A percentile compares a stretch with the other conserved stretches of the same genome.
Evolutionary conservation across 1,139 yeast species (phyloP).

Genomic region (Protomyces inouyei): DNA sequence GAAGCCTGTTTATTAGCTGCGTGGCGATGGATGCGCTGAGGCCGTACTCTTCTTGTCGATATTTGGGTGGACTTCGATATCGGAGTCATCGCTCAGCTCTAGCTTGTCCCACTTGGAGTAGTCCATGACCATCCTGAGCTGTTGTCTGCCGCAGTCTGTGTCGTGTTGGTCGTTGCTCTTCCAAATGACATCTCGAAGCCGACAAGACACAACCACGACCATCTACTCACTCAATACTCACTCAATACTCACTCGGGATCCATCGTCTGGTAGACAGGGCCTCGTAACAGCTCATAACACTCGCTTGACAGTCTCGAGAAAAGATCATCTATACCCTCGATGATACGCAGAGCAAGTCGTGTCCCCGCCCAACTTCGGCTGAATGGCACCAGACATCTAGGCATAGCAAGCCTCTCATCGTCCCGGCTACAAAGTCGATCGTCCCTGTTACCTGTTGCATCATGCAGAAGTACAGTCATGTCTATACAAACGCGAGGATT

Average conservation of each 20-base stretch:
- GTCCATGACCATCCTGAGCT: slow-evolving; percentile 9
- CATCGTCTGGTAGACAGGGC: no score
- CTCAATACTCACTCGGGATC: no score
- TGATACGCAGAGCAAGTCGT: background rate
- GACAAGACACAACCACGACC: no score
- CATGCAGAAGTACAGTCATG: background rate
- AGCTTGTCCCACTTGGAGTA: slow-evolving; percentile 66
- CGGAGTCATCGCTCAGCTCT: slow-evolving; percentile 77
- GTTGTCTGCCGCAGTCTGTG: no score
- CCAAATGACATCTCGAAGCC: no score
- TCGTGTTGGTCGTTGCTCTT: no score
- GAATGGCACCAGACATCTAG: background rate
- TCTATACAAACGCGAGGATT: background rate
- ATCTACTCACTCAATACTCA: no score
- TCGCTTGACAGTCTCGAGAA: no score
- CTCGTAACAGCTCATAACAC: no score
- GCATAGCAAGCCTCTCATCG: background rate
- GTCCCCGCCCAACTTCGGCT: slow-evolving; percentile 1
- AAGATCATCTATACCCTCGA: background rate
- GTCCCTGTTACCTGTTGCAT: background rate
- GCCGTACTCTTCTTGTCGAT: slow-evolving; percentile 73
- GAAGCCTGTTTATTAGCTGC: slow-evolving; percentile 41
- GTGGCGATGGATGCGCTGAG: background rate
- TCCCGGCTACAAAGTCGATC: background rate
- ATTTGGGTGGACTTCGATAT: slow-evolving; percentile 73